These are phyloP conservation scores for Coemansia sp. DNA, from an alignment of 192 early-diverging fungal species.

Conservation along the genomic window DNA sequence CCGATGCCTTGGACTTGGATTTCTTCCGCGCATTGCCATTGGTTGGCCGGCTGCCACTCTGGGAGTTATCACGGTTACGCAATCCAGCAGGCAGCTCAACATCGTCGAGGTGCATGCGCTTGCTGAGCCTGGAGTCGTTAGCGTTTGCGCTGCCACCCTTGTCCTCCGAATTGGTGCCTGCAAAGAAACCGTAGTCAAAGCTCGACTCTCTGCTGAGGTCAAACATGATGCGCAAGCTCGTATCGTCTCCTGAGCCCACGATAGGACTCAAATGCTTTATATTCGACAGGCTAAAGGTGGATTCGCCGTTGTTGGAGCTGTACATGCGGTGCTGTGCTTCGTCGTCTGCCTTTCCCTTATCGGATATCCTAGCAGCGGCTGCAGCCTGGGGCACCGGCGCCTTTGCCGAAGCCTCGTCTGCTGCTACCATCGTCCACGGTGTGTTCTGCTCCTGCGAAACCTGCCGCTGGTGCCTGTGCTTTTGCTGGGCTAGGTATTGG, in stretches of 20 bases:
- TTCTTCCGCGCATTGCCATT: background rate
- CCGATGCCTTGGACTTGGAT: background rate
- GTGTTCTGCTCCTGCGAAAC: background rate
- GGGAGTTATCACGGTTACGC: slow-evolving; percentile 26
- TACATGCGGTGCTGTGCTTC: background rate
- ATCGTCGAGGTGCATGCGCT: slow-evolving; percentile 41
- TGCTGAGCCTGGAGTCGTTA: slow-evolving; percentile 14
- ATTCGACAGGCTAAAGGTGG: slow-evolving; percentile 9
- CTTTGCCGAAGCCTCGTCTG: background rate
- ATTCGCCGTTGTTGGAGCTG: background rate
- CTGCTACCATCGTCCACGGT: background rate
- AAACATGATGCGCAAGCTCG: slow-evolving; percentile 30
- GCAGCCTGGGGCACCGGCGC: background rate
- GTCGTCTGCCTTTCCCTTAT: background rate
- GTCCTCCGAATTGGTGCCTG: slow-evolving; percentile 3
- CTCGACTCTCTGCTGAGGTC: slow-evolving; percentile 33
- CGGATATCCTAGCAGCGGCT: background rate
- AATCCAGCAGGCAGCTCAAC: slow-evolving; percentile 38
- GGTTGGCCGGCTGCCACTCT: background rate
- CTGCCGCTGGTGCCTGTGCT: background rate
- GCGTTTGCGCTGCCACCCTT: background rate
- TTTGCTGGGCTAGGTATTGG: background rate
- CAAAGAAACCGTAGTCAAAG: slow-evolving; percentile 18
- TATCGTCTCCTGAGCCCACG: slow-evolving; percentile 10
- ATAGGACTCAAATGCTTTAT: slow-evolving; percentile 12